Base-by-base conservation (phyloP, 169 alveolate genomes). In the Eimeria acervulina region DNA sequence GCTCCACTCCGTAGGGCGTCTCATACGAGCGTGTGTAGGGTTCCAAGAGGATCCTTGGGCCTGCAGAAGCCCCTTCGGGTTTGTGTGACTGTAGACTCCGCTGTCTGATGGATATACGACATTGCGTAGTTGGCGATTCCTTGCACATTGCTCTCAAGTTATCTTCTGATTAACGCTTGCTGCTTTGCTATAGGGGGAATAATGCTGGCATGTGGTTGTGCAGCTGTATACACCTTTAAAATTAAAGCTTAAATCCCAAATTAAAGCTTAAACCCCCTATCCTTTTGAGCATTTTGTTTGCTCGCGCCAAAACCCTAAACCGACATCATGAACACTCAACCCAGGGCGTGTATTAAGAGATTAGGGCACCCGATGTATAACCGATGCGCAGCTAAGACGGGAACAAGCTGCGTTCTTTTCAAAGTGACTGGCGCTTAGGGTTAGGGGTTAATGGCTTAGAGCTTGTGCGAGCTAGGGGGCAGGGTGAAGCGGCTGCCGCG, bases 401-500 rank as follows among this genome's bases (percentile, higher is more conserved):
- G 40, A n/a, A 66, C 26, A 28, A 21, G 40, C 12, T n/a, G 44
- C 28, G n/a, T n/a, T n/a, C n/a, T n/a, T n/a, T n/a, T n/a, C n/a
- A n/a, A n/a, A n/a, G n/a, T n/a, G n/a, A 12, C 19, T 7, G 85
- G 85, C 44, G 31, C 7, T 12, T 19, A 38, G 33, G 33, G 52
- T 12, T 38, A 1, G 10, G 1, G n/a, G 44, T 42, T 26, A 1
- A 44, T 61, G 44, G 40, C 26, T 23, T 44, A 47, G 90, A 47
- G 70, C 2, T n/a, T n/a, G 59, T 52, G 74, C 66, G 92, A n/a
- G 55, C 36, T n/a, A 40, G 80, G 95, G 36, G 95, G 95, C n/a
- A 31, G 95, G 6, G 42, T 42, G 85, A 92, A 92, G 74, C 28
- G 47, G 31, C 68, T 72, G 70, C 92, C 92, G 28, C n/a, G 40